Conservation (phyloP, 2,329 filamentous ascomycete genomes). For the Rhexocercosporidium sp. region DNA sequence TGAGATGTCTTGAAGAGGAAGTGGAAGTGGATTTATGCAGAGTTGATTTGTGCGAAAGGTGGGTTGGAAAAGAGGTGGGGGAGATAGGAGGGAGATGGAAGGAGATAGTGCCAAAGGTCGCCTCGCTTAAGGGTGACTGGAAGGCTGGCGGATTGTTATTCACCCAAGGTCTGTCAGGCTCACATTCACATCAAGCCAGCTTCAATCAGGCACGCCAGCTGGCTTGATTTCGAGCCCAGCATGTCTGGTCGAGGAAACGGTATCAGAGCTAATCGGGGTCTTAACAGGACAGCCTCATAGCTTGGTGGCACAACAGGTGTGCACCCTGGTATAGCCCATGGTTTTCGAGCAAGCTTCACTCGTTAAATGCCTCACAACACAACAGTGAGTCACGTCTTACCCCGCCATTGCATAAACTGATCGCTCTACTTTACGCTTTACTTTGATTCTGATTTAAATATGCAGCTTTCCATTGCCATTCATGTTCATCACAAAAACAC, state of each 20-base stretch:
- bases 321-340: not conserved
- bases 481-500: not conserved
- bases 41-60: not conserved
- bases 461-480: conserved; percentile 9
- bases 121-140: not conserved
- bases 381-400: conserved; percentile 23
- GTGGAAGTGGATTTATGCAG: conserved; percentile 3
- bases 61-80: not conserved
- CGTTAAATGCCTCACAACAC: conserved; percentile 15
- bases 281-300: not conserved
- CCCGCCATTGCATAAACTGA: conserved; percentile 22
- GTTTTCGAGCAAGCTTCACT: conserved; percentile 1
- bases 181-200: not conserved
- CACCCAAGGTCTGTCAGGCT: not conserved
- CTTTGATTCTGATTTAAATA: not conserved
- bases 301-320: not conserved
- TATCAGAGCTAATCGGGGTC: not conserved
- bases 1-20: not conserved
- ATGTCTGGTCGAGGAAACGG: not conserved
- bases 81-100: conserved; percentile 8
- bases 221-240: not conserved
- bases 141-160: not conserved
- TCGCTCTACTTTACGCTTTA: not conserved
- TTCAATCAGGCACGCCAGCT: no score
- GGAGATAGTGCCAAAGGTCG: conserved; percentile 10